phyloP scores from a whole-genome alignment of 768 basidiomycete genomes.

The Podaxis sp. region DNA sequence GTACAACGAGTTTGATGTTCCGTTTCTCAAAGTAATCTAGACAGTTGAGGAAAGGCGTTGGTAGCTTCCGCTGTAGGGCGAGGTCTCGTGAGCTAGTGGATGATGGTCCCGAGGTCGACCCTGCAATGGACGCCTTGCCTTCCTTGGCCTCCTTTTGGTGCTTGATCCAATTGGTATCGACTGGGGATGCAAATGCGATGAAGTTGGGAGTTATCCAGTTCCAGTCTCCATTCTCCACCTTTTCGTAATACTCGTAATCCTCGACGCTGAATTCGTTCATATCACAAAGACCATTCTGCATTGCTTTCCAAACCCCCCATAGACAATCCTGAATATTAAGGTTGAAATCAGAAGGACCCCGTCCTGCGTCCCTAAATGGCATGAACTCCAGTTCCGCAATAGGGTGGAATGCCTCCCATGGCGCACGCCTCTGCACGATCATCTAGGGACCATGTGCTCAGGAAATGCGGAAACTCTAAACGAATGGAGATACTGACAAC shows the following conservation, averaged over 20 bases:
- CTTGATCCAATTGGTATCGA: conserved; percentile 81
- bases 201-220: conserved; percentile 93
- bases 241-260: conserved; percentile 94
- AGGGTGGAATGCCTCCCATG: conserved; percentile 95
- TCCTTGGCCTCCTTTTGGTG: conserved; percentile 65
- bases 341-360: conserved; percentile 90
- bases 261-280: conserved; percentile 92
- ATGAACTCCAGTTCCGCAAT: conserved; percentile 91
- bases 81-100: conserved; percentile 29
- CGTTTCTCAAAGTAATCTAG: conserved; percentile 90
- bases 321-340: conserved; percentile 91
- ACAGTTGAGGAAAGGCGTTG: conserved; percentile 84
- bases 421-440: conserved; percentile 86
- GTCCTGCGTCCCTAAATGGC: conserved; percentile 95
- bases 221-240: conserved; percentile 95
- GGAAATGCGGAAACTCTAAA: conserved; percentile 11
- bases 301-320: conserved; percentile 86
- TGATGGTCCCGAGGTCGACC: conserved; percentile 30
- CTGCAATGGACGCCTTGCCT: conserved; percentile 28
- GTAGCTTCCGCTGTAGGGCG: conserved; percentile 75
- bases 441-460: conserved; percentile 51
- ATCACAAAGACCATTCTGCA: conserved; percentile 91
- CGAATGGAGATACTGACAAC: conserved; percentile 55
- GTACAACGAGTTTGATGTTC: conserved; percentile 87
- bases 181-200: conserved; percentile 92